phyloP scores from a whole-genome alignment of 2,329 filamentous ascomycete species.

The Tetracladium maxilliforme region DNA sequence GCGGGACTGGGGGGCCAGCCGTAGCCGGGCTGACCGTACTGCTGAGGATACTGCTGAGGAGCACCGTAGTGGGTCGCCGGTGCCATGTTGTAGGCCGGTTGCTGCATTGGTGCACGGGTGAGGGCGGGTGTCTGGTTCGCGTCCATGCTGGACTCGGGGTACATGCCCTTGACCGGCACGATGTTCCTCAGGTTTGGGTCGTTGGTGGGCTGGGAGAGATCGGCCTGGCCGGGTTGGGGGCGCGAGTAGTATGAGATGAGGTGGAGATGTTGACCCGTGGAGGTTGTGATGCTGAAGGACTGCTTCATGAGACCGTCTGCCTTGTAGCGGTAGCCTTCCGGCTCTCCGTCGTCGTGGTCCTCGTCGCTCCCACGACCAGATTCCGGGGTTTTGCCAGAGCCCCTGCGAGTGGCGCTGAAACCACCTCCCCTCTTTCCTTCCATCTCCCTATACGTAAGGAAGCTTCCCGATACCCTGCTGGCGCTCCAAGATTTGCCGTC shows the following conservation, averaged over 20 bases:
- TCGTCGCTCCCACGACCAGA: constrained; percentile 71
- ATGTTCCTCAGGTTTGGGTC: constrained; percentile 73
- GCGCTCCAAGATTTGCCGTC: constrained; percentile 99
- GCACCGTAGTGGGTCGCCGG: too few relatives aligned
- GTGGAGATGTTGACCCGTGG: constrained; percentile 79
- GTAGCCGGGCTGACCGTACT: too few relatives aligned
- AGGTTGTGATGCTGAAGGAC: constrained; percentile 97
- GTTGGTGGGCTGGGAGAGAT: constrained; percentile 66
- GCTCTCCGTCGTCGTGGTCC: constrained; percentile 60
- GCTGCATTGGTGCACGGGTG: constrained; percentile 57
- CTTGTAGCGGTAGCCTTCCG: constrained; percentile 89
- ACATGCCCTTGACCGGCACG: constrained; percentile 82
- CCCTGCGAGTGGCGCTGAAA: constrained; percentile 36
- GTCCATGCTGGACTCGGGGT: constrained; percentile 90
- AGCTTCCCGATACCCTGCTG: constrained; percentile 92
- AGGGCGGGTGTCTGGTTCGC: constrained; percentile 66
- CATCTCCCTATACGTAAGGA: constrained; percentile 96
- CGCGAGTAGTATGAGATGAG: constrained; percentile 94
- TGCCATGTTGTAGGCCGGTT: too few relatives aligned
- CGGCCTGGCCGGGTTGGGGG: constrained; percentile 56
- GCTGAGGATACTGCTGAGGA: too few relatives aligned
- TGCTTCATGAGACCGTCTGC: constrained; percentile 98
- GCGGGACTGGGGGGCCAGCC: too few relatives aligned
- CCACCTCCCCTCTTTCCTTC: constrained; percentile 86
- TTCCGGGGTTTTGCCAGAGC: constrained; percentile 66